Percentiles rank a stretch among this genome's conserved stretches.
Conservation (phyloP, 2,329 filamentous ascomycete species). For the Phyllosticta citrichinensis region DNA sequence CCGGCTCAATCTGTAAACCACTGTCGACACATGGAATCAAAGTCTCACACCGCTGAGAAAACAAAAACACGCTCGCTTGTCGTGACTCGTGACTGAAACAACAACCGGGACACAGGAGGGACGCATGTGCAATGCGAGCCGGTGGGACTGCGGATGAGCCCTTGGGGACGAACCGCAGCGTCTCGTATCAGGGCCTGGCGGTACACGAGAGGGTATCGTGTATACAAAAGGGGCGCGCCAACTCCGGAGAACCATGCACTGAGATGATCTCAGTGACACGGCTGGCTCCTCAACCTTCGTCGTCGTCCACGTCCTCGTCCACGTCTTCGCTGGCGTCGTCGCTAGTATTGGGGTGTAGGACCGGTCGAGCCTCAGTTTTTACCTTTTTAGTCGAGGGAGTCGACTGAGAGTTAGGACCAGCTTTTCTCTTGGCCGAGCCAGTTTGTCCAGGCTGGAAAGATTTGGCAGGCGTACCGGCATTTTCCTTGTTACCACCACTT, state of each 20-base stretch:
- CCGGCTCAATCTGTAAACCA: not conserved
- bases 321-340: constrained; percentile 45
- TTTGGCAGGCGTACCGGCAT: constrained; percentile 16
- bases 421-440: constrained; percentile 11
- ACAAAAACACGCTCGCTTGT: constrained; percentile 10
- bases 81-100: constrained; percentile 10
- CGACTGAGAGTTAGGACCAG: constrained; percentile 4
- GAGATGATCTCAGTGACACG: not conserved
- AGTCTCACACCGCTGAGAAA: not conserved
- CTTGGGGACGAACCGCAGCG: not conserved
- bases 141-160: not conserved
- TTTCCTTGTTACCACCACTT: constrained; percentile 31
- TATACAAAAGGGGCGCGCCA: not conserved
- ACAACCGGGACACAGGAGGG: constrained; percentile 4
- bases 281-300: constrained; percentile 7
- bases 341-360: constrained; percentile 34
- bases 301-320: constrained; percentile 13
- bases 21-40: not conserved
- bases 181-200: not conserved
- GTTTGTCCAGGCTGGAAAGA: constrained; percentile 6
- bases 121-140: not conserved
- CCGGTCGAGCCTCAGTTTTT: constrained; percentile 30
- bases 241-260: not conserved
- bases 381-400: constrained; percentile 37
- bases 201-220: not conserved